Conservation (phyloP, 441 rosid genomes). For the Croton laevigatus region DNA sequence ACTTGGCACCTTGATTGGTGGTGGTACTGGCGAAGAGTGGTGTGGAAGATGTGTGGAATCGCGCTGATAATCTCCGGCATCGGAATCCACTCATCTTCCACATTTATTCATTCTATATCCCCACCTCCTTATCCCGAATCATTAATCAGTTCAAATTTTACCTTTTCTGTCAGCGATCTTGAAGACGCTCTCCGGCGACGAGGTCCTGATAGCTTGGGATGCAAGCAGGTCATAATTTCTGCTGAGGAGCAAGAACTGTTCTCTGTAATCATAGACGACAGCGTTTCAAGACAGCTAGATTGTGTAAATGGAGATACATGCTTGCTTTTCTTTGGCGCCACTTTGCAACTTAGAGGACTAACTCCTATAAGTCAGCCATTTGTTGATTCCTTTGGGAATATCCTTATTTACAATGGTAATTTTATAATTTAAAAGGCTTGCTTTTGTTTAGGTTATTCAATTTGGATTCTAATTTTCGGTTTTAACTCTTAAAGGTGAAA, state of each 20-base stretch:
- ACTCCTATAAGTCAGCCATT: conserved; percentile 55
- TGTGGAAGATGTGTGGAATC: conserved; percentile 71
- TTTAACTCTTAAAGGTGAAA: conserved; percentile 49
- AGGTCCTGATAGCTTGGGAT: conserved; percentile 74
- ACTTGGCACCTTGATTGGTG: not conserved
- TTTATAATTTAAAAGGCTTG: not conserved
- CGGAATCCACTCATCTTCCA: conserved; percentile 38
- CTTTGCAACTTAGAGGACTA: conserved; percentile 75
- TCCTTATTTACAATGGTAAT: conserved; percentile 72
- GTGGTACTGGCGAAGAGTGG: not conserved
- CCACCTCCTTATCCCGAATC: conserved; percentile 27
- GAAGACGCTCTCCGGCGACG: conserved; percentile 50
- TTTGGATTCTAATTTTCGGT: not conserved
- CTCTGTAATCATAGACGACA: conserved; percentile 22
- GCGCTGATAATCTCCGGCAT: conserved; percentile 57
- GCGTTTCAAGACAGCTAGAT: not conserved
- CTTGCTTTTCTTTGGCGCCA: conserved; percentile 61
- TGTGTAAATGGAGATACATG: conserved; percentile 13
- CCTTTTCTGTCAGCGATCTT: conserved; percentile 52
- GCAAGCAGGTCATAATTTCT: conserved; percentile 44
- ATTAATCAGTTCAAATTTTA: conserved; percentile 20
- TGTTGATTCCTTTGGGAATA: conserved; percentile 50
- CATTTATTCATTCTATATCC: conserved; percentile 22
- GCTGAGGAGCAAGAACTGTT: conserved; percentile 17
- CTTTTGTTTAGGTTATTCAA: not conserved